Base-by-base conservation (phyloP, 2,329 filamentous ascomycete genomes). In the Seiridium unicorne region DNA sequence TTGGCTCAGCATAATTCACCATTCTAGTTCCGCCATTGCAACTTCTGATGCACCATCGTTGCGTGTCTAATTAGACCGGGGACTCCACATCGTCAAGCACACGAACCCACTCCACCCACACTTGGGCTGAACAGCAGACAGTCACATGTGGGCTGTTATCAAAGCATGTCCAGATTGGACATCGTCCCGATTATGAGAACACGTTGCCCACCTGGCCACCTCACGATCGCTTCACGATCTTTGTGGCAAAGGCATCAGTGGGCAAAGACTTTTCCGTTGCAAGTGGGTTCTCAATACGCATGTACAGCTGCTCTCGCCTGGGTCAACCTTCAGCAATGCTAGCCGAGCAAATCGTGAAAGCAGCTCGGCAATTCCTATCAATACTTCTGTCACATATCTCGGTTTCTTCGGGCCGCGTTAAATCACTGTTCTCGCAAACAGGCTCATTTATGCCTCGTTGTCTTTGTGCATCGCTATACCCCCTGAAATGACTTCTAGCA, bases 71-170 rank as follows among this genome's bases (percentile, higher is more conserved):
- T n/a, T 32, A 7, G 3, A 18, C 46, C 53, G 31, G 44, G 44
- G 38, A 55, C 42, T 46, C 53, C 53, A 55, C 53, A 44, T 26
- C 53, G 53, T 44, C 35, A 55, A 55, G 4, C 18, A 55, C 38
- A 44, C 53, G 53, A 35, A 42, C 11, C 11, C 9, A 38, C 35
- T 55, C 51, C 36, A 55, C 18, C n/a, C 53, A 55, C 53, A 32
- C 53, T 26, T 26, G 18, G 18, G 18, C 18, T 44, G 11, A 31
- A n/a, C 53, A 55, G 36, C 35, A 31, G 13, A 26, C 42, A 8
- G 44, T 55, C 53, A 55, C 53, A 55, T 55, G 53, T 55, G 42
- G 36, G n/a, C 31, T 26, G n/a, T 42, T 55, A 55, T 31, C 36
- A n/a, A 44, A 38, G 18, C 18, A 26, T 26, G 18, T 26, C 18